Base-by-base conservation (phyloP, 2,329 filamentous ascomycete species). In the Neofusicoccum sp. region DNA sequence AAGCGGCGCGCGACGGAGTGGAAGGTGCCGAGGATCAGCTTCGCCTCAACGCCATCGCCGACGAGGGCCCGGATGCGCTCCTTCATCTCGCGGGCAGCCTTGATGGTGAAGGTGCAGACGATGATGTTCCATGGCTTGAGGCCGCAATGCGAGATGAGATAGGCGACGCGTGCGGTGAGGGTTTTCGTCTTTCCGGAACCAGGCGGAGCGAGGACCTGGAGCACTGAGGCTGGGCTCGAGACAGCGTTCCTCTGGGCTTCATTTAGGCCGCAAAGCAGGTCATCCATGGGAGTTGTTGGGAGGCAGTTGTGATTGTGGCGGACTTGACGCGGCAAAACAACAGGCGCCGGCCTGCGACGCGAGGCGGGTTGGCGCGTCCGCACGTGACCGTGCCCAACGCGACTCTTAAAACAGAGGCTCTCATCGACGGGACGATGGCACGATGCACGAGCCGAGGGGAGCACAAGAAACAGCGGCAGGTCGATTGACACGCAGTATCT, bases 41-140 rank as follows among this genome's bases (percentile, higher is more conserved):
- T 89, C 59, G 84, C 87, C 70, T 92, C 90, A 14, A 87, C 78
- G 5, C 87, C 87, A 63, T 89, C 84, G 1, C 92, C 92, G n/a
- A 98, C 81, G n/a, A 90, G 82, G 62, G 84, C 88, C 0, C 87
- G 86, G 61, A 98, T 90, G 6, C 93, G 86, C 70, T 91, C 87
- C 69, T 92, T 91, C 93, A 99, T 99, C 78, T 98, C 93, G 16
- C 83, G 85, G 16, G 93, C 91, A 1, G 95, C 93, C 74, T 98
- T 98, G 73, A 96, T 92, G 1, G 95, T 99, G 71, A 99, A 99
- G 0, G 93, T 98, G 63, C 93, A 95, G 62, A 97, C 93, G 62
- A 99, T 87, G 68, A 98, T 87, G 77, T 97, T 91, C 78, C 89
- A 86, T 69, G 93, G 93, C 61, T 86, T 84, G 67, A 91, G 85